These are phyloP conservation scores for Sutorius australiensis DNA, from an alignment of 768 basidiomycete genomes.

Conservation along the genomic window DNA sequence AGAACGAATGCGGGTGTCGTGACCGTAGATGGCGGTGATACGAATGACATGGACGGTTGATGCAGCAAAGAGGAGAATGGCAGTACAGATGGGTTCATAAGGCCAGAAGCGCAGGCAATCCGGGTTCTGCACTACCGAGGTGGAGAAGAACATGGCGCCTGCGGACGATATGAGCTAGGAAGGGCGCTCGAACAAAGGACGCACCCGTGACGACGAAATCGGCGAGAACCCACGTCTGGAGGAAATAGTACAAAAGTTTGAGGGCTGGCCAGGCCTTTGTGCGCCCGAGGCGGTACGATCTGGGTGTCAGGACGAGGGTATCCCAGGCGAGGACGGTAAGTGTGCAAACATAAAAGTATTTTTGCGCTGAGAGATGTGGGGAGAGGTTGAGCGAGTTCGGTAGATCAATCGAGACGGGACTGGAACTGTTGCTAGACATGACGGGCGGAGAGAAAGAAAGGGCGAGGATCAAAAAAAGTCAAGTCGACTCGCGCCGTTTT, in stretches of 20 bases:
- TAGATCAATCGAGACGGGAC: slow-evolving; percentile 22
- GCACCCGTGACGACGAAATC: slow-evolving; percentile 76
- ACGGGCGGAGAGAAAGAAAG: not conserved
- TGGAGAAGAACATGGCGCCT: slow-evolving; percentile 86
- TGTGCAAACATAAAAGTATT: slow-evolving; percentile 87
- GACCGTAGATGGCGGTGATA: slow-evolving; percentile 71
- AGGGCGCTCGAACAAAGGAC: slow-evolving; percentile 9
- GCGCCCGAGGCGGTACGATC: slow-evolving; percentile 69
- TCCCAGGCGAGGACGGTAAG: slow-evolving; percentile 90
- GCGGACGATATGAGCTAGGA: slow-evolving; percentile 6
- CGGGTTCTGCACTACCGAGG: slow-evolving; percentile 49
- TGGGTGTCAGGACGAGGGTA: slow-evolving; percentile 76
- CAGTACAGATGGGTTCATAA: slow-evolving; percentile 84
- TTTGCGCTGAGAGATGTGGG: slow-evolving; percentile 78
- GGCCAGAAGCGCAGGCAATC: slow-evolving; percentile 73
- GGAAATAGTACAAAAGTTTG: slow-evolving; percentile 71
- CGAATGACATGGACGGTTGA: slow-evolving; percentile 77
- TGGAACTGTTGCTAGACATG: slow-evolving; percentile 19
- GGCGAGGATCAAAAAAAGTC: too few species aligned
- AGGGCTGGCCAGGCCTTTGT: slow-evolving; percentile 67
- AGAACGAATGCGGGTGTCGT: slow-evolving; percentile 49
- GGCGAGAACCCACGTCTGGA: slow-evolving; percentile 71
- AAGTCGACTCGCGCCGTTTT: not conserved
- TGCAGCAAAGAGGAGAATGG: slow-evolving; percentile 65
- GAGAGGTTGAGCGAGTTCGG: slow-evolving; percentile 71